These are phyloP conservation scores for Aspergillus japonicus DNA, from an alignment of 2,329 filamentous ascomycete genomes.

Conservation along the genomic window DNA sequence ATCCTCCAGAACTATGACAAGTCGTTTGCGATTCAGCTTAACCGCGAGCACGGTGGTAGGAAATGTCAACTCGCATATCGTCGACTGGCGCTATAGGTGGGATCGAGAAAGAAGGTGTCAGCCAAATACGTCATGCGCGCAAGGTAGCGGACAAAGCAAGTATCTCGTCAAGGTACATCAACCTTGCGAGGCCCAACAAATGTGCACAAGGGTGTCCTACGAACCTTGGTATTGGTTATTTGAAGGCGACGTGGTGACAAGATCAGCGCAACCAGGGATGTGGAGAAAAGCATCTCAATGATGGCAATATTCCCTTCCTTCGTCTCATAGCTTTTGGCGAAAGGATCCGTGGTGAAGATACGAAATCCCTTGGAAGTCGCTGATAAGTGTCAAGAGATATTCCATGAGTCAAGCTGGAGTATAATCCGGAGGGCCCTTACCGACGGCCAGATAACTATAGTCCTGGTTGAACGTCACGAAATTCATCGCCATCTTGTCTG, in stretches of 20 bases:
- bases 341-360: slow-evolving; percentile 95
- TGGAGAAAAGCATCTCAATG: slow-evolving; percentile 98
- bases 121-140: slow-evolving; percentile 6
- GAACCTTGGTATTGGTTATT: slow-evolving; percentile 95
- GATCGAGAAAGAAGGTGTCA: slow-evolving; percentile 12
- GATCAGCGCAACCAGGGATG: slow-evolving; percentile 90
- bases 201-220: slow-evolving; percentile 24
- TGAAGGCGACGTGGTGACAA: slow-evolving; percentile 87
- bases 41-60: slow-evolving; percentile 94
- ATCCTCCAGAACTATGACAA: slow-evolving; percentile 91
- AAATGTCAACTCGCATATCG: slow-evolving; percentile 98
- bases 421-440: slow-evolving; percentile 50
- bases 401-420: slow-evolving; percentile 2
- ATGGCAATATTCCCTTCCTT: slow-evolving; percentile 94
- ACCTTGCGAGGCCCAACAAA: neutral
- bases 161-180: neutral
- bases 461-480: slow-evolving; percentile 99
- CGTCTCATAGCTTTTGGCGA: slow-evolving; percentile 90
- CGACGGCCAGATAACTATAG: slow-evolving; percentile 93
- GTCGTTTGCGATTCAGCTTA: slow-evolving; percentile 86
- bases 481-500: slow-evolving; percentile 72
- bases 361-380: slow-evolving; percentile 92
- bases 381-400: slow-evolving; percentile 39
- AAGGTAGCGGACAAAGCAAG: neutral
- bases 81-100: slow-evolving; percentile 61